These are phyloP conservation scores for Kodamaea anthophila DNA, from an alignment of 1,139 yeast genomes.

Conservation along the genomic window DNA sequence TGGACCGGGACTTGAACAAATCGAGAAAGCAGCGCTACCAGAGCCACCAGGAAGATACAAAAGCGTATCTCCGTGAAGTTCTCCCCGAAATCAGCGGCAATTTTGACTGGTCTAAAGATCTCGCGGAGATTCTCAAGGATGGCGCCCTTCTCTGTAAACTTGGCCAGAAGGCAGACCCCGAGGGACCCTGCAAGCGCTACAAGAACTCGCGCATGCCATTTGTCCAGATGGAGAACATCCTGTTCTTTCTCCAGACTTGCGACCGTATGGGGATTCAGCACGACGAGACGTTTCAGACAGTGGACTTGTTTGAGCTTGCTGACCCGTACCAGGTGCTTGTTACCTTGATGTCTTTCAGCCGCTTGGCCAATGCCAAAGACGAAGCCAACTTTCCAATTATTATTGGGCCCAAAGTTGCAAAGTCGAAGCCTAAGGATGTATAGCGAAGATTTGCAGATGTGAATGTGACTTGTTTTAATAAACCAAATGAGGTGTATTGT, in stretches of 20 bases:
- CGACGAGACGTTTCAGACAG: conserved; percentile 78
- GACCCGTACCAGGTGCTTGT: conserved; percentile 78
- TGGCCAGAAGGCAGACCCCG: conserved; percentile 27
- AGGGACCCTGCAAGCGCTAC: conserved; percentile 33
- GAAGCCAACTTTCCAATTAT: conserved; percentile 18
- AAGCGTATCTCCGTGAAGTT: conserved; percentile 30
- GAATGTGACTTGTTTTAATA: no score
- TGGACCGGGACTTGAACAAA: conserved; percentile 50
- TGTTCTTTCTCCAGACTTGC: conserved; percentile 60
- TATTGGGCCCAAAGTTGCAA: conserved; percentile 35
- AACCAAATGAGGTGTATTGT: no score
- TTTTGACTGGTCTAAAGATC: conserved; percentile 17
- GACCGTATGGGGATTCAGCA: conserved; percentile 66
- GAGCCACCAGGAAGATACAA: conserved; percentile 40
- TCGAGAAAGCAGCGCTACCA: conserved; percentile 47
- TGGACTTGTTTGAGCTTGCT: conserved; percentile 65
- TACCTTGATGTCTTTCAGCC: conserved; percentile 66
- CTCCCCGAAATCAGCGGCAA: conserved; percentile 9
- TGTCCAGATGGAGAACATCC: conserved; percentile 84
- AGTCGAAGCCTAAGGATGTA: no score
- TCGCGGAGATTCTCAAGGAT: conserved; percentile 53
- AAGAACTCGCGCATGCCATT: conserved; percentile 75
- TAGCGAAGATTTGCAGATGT: no score
- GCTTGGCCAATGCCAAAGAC: conserved; percentile 38
- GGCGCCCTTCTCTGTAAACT: conserved; percentile 60